Percentiles rank a stretch among this genome's conserved stretches.
phyloP scores from a whole-genome alignment of 768 basidiomycete genomes.

The Mycena albidolilacea region DNA sequence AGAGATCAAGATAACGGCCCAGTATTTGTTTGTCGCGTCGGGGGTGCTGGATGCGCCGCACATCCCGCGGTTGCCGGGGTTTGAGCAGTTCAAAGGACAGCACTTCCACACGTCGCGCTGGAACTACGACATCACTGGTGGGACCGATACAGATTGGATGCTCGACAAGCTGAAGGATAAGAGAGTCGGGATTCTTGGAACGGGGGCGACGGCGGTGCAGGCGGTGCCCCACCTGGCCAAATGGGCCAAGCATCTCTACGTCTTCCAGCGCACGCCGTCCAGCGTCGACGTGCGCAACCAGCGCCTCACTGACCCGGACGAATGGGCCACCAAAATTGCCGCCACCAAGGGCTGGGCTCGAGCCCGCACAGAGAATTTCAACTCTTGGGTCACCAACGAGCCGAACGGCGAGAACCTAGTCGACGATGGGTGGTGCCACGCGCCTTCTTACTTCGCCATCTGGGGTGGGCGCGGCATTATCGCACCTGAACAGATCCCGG shows the following conservation, averaged over 20 bases:
- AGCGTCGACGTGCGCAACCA: conserved; percentile 1
- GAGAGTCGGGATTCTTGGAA: conserved; percentile 36
- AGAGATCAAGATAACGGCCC: conserved; percentile 11
- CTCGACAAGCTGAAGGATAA: conserved; percentile 34
- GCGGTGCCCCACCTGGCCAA: conserved; percentile 34
- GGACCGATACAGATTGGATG: neutral
- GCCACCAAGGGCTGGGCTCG: conserved; percentile 26
- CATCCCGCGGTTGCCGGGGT: conserved; percentile 25
- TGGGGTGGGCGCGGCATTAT: conserved; percentile 24
- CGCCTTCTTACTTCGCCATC: conserved; percentile 7
- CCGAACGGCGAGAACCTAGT: conserved; percentile 26
- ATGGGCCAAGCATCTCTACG: conserved; percentile 35
- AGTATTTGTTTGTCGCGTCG: conserved; percentile 23
- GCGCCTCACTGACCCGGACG: too few species aligned
- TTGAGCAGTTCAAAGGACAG: conserved; percentile 25
- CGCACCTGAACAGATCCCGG: conserved; percentile 16
- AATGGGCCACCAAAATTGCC: too few species aligned
- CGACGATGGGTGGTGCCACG: conserved; percentile 22
- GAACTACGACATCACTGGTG: conserved; percentile 35
- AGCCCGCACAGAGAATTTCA: conserved; percentile 30
- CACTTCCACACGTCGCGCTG: conserved; percentile 40
- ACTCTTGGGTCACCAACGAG: neutral
- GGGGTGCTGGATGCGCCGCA: conserved; percentile 22
- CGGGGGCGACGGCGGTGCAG: conserved; percentile 40
- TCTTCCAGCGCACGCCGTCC: conserved; percentile 42